Evolutionary conservation across 371 early-diverging fungal species (phyloP).

Genomic region (Mortierella polycephala): DNA sequence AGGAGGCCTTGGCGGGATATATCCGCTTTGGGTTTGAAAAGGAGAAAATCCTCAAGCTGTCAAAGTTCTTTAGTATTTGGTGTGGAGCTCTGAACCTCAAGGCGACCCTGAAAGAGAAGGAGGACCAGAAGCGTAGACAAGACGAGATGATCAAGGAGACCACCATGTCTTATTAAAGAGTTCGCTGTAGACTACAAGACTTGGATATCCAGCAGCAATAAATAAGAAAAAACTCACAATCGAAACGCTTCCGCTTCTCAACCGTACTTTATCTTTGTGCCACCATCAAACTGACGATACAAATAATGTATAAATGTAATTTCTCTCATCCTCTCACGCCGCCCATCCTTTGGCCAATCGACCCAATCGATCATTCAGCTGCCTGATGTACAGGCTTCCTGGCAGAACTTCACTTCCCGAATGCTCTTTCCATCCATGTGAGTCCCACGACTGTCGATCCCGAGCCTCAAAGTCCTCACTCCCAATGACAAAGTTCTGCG

Average conservation of each 20-base stretch:
- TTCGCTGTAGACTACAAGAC: not conserved
- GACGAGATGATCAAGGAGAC: conserved; percentile 4
- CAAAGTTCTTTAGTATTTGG: conserved; percentile 4
- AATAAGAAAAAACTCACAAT: too few relatives aligned
- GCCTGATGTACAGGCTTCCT: conserved; percentile 58
- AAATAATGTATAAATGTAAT: too few relatives aligned
- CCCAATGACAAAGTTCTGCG: conserved; percentile 62
- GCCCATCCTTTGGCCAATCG: conserved; percentile 34
- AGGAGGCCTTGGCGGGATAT: conserved; percentile 26
- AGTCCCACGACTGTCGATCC: conserved; percentile 47
- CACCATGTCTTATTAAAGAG: not conserved
- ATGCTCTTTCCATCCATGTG: conserved; percentile 61
- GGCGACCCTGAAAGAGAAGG: conserved; percentile 14
- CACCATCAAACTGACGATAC: too few relatives aligned
- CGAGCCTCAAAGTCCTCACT: conserved; percentile 46
- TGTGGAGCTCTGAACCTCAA: conserved; percentile 13
- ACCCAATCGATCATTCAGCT: conserved; percentile 49
- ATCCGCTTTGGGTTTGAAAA: conserved; percentile 30
- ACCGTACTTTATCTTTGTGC: too few relatives aligned
- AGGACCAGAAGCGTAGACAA: conserved; percentile 10
- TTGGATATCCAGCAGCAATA: not conserved
- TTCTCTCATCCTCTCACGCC: too few relatives aligned
- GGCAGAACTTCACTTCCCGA: conserved; percentile 56
- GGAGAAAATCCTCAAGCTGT: not conserved
- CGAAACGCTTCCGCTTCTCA: too few relatives aligned